Percentiles rank a stretch among this genome's conserved stretches.
These are phyloP conservation scores for Lumnitzera racemosa DNA, from an alignment of 345 rosid genomes.

Conservation along the genomic window DNA sequence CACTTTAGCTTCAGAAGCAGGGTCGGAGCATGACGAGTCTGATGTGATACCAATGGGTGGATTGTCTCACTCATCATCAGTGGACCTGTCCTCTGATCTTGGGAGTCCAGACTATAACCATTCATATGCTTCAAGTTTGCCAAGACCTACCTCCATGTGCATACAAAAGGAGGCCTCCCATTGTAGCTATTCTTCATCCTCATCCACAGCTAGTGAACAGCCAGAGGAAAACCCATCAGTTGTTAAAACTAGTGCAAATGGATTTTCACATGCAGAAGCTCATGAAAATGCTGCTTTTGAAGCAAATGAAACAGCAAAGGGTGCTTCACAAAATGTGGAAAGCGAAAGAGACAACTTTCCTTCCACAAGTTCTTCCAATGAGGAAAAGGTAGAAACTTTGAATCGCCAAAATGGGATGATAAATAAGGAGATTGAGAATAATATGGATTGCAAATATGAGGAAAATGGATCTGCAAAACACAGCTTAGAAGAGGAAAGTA, in stretches of 20 bases:
- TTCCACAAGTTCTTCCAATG: slow-evolving; percentile 7
- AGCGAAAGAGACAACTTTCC: slow-evolving; percentile 6
- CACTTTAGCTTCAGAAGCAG: slow-evolving; percentile 17
- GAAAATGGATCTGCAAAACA: slow-evolving; percentile 10
- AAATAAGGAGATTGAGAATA: slow-evolving; percentile 8
- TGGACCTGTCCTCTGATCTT: slow-evolving; percentile 36
- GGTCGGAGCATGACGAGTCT: slow-evolving; percentile 16
- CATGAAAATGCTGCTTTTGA: slow-evolving; percentile 9
- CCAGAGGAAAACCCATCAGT: slow-evolving; percentile 19
- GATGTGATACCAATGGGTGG: slow-evolving; percentile 12
- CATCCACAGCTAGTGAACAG: slow-evolving; percentile 15
- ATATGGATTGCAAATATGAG: slow-evolving; percentile 10
- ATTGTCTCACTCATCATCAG: slow-evolving; percentile 38
- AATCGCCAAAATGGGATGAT: not conserved
- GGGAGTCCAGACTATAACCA: slow-evolving; percentile 33
- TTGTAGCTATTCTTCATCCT: slow-evolving; percentile 17
- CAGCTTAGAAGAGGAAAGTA: slow-evolving; percentile 13
- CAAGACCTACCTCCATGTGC: slow-evolving; percentile 16
- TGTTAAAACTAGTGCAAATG: slow-evolving; percentile 8
- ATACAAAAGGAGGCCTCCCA: slow-evolving; percentile 10
- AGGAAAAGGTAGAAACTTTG: not conserved
- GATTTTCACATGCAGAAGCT: slow-evolving; percentile 18
- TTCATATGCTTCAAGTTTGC: slow-evolving; percentile 21
- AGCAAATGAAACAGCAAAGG: slow-evolving; percentile 4
- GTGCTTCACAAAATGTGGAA: slow-evolving; percentile 2